phyloP scores from a whole-genome alignment of 2,329 filamentous ascomycete genomes.

The Fusarium neocosmosporiellum region DNA sequence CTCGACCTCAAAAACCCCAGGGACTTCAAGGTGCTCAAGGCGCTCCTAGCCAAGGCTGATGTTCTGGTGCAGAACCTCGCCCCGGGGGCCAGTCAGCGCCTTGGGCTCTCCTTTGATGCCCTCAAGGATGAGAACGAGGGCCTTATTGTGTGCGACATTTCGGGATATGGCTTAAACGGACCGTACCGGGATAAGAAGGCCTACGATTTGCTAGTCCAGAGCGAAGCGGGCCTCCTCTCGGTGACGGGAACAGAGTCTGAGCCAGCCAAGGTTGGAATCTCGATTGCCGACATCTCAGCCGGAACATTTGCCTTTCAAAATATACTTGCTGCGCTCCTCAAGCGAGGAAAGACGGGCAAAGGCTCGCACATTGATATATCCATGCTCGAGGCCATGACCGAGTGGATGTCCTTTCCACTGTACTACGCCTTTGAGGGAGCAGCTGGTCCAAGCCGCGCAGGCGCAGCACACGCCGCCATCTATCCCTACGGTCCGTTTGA shows the following conservation, averaged over 20 bases:
- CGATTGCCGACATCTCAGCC: slow-evolving; percentile 65
- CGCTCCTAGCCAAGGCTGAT: slow-evolving; percentile 57
- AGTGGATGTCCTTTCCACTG: slow-evolving; percentile 69
- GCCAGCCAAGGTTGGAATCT: slow-evolving; percentile 63
- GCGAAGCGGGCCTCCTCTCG: slow-evolving; percentile 63
- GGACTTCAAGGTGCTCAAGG: slow-evolving; percentile 57
- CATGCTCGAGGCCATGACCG: slow-evolving; percentile 68
- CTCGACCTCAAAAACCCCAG: slow-evolving; percentile 59
- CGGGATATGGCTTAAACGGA: slow-evolving; percentile 62
- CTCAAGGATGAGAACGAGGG: slow-evolving; percentile 54
- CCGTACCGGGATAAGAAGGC: slow-evolving; percentile 66
- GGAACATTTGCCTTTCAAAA: slow-evolving; percentile 64
- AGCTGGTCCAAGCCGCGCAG: slow-evolving; percentile 55
- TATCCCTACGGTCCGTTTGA: slow-evolving; percentile 68
- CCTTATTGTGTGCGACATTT: slow-evolving; percentile 66
- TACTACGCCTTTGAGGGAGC: slow-evolving; percentile 64
- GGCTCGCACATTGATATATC: slow-evolving; percentile 65
- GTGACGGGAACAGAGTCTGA: slow-evolving; percentile 59
- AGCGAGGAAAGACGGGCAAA: slow-evolving; percentile 59
- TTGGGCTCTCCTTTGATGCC: slow-evolving; percentile 59
- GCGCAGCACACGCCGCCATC: slow-evolving; percentile 65
- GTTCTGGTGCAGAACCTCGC: slow-evolving; percentile 66
- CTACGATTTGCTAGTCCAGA: slow-evolving; percentile 66
- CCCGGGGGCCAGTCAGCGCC: slow-evolving; percentile 59
- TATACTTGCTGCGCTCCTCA: slow-evolving; percentile 61